These are phyloP conservation scores for Fomitopsis pulvina DNA, from an alignment of 768 basidiomycete species.

Conservation along the genomic window DNA sequence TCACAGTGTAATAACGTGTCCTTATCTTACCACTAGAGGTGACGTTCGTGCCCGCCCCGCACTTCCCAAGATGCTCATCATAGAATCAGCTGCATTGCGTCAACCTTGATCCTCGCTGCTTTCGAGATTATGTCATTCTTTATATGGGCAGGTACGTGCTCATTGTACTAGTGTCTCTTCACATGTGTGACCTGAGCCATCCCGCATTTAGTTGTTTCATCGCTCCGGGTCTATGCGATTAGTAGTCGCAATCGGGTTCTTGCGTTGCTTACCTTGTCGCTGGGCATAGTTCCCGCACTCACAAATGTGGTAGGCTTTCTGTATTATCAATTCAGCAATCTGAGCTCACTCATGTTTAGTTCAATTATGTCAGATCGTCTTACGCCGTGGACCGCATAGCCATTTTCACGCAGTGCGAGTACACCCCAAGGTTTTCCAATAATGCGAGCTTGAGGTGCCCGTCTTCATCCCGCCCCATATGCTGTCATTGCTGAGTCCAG, in stretches of 20 bases:
- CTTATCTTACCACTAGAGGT: no score
- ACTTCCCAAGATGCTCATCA: no score
- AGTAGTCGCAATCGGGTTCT: background rate
- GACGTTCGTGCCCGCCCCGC: no score
- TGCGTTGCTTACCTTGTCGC: background rate
- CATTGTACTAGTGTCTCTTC: no score
- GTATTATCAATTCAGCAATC: no score
- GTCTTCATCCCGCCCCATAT: background rate
- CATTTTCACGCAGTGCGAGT: background rate
- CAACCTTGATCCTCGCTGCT: background rate
- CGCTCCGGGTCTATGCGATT: constrained; percentile 2
- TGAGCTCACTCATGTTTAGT: no score
- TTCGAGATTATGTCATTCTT: background rate
- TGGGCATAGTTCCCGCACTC: background rate
- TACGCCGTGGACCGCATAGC: background rate
- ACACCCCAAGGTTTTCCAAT: background rate
- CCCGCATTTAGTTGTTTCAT: background rate
- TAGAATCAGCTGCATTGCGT: background rate
- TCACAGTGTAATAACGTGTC: no score
- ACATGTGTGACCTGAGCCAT: no score
- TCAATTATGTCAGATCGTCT: background rate
- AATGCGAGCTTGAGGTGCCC: background rate
- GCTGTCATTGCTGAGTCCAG: no score
- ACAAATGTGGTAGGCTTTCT: background rate
- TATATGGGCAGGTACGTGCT: background rate